A percentile compares a stretch with the other conserved stretches of the same genome.
Conservation (phyloP, 78 protist species). For the Chrysochromulina parva region DNA sequence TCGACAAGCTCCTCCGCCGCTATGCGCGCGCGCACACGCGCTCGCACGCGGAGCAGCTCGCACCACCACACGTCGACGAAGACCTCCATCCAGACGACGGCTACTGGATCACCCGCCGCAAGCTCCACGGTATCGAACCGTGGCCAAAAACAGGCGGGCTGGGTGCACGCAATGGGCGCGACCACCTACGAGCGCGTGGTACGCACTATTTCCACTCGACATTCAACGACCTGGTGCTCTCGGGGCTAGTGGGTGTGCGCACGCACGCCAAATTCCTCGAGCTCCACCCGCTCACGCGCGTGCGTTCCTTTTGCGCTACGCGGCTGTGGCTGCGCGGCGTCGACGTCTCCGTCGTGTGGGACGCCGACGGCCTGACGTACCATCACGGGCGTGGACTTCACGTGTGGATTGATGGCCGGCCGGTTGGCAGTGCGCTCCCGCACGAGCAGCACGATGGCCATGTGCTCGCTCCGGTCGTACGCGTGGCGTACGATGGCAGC, state of each 20-base stretch:
- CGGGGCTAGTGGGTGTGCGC: background rate
- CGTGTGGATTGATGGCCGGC: no score
- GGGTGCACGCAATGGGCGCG: background rate
- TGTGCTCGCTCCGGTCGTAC: no score
- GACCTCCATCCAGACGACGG: background rate
- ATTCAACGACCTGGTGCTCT: background rate
- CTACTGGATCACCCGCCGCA: background rate
- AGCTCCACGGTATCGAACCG: background rate
- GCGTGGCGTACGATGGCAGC: no score
- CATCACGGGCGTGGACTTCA: no score
- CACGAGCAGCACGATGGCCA: no score
- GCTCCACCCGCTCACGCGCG: background rate
- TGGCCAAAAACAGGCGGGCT: no score
- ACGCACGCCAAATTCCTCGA: background rate
- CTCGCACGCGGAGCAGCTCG: background rate
- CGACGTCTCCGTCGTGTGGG: no score
- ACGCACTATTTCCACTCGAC: background rate
- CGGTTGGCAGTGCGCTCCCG: no score
- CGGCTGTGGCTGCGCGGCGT: background rate
- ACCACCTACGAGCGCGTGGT: background rate
- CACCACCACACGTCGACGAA: background rate
- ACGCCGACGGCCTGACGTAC: no score
- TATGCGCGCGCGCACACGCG: constrained; percentile 17
- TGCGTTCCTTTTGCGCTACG: background rate
- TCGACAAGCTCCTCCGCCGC: background rate